phyloP scores from a whole-genome alignment of 305 asterid species.

The Fraxinus dipetala region DNA sequence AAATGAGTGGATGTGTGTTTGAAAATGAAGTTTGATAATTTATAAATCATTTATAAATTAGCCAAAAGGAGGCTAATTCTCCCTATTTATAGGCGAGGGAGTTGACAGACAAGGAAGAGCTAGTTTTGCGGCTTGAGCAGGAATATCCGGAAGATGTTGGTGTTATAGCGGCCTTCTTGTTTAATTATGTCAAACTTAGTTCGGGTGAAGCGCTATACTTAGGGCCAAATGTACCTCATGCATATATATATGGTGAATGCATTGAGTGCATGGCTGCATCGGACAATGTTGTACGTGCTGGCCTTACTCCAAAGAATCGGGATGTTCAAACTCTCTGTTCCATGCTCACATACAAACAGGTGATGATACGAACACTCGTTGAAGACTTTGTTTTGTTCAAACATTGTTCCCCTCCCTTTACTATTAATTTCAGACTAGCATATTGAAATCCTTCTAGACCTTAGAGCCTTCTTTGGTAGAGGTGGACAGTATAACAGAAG shows the following conservation, averaged over 20 bases:
- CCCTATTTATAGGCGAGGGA: conserved; percentile 42
- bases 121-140: conserved; percentile 67
- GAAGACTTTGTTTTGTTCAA: neutral
- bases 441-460: neutral
- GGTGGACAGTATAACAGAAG: neutral
- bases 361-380: conserved; percentile 7
- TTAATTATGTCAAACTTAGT: conserved; percentile 68
- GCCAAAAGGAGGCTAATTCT: neutral
- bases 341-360: conserved; percentile 98
- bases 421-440: neutral
- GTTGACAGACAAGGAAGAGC: conserved; percentile 66
- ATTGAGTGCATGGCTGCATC: conserved; percentile 98
- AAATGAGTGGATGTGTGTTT: neutral
- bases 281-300: conserved; percentile 95
- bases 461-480: neutral
- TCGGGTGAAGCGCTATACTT: conserved; percentile 88
- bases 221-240: conserved; percentile 94
- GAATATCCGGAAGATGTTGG: conserved; percentile 87
- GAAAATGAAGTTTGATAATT: neutral
- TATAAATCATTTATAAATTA: neutral
- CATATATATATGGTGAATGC: conserved; percentile 82
- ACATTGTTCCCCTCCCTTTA: neutral
- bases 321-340: conserved; percentile 85
- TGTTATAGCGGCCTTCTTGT: conserved; percentile 66
- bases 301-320: conserved; percentile 82